Evolutionary conservation across 2,329 filamentous ascomycete species (phyloP).

Genomic region (Sarocladiaceae sp.): DNA sequence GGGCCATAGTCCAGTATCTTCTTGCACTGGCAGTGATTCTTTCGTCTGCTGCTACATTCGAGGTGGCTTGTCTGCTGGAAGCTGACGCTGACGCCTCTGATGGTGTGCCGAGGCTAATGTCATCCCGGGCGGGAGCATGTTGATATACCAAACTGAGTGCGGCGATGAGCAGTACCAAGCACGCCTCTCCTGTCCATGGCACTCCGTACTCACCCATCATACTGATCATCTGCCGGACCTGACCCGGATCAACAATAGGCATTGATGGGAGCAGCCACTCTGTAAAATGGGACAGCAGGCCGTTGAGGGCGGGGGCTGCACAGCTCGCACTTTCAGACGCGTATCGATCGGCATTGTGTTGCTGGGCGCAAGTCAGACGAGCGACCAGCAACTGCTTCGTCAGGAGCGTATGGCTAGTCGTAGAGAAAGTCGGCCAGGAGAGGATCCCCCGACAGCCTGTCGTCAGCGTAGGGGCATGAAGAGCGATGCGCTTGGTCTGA

Average conservation of each 20-base stretch:
- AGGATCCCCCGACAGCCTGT: no score
- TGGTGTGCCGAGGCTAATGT: not conserved
- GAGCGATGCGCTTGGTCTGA: no score
- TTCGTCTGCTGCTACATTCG: not conserved
- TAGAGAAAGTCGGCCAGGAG: no score
- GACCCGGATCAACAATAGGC: not conserved
- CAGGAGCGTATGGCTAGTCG: no score
- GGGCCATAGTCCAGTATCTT: constrained; percentile 10
- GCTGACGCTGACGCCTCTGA: not conserved
- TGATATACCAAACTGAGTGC: not conserved
- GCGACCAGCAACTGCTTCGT: no score
- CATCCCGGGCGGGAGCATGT: not conserved
- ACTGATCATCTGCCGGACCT: not conserved
- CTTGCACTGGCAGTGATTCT: not conserved
- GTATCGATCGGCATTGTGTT: no score
- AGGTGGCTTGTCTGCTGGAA: not conserved
- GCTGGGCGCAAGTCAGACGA: no score
- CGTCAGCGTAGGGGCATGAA: no score
- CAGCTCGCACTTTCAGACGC: no score
- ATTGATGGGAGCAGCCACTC: not conserved
- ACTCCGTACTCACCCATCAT: constrained; percentile 5
- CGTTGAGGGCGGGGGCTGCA: no score
- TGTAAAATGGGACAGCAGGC: no score
- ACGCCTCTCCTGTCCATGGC: constrained; percentile 4
- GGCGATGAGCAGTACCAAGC: constrained; percentile 8